Base-by-base conservation (phyloP, 2,329 filamentous ascomycete species). In the Colletotrichum sp. region DNA sequence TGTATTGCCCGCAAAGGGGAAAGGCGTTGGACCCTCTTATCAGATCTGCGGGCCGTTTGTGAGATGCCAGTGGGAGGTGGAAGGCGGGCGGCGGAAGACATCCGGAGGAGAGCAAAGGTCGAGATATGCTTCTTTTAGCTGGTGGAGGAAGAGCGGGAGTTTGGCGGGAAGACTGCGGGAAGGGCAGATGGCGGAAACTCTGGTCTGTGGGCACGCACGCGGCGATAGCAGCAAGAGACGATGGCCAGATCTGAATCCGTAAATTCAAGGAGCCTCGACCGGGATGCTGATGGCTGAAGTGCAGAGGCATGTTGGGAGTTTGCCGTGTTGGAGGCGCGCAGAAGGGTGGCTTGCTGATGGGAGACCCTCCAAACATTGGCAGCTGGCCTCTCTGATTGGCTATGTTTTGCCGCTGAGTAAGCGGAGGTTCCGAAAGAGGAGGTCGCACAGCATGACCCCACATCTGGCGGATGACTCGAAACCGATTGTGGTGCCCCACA, bases 401-500 rank as follows among this genome's bases (percentile, higher is more conserved):
- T 28, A 10, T 2, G 2, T 3, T 5, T 34, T 12, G 58, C 43
- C 32, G 70, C 73, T 52, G 55, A 68, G 13, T 60, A 26, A 65
- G 43, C 38, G 48, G 26, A n/a, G 4, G 15, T 30, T 16, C 21
- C 32, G 8, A 52, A 68, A 58, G 5, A 6, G 64, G 64, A 38
- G 5, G 26, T 38, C 43, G 16, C 13, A 64, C 32, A 15, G 48
- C 21, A 18, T 5, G 26, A 57, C 60, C 28, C 67, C 67, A 64
- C 36, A 15, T 30, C 24, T 63, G 55, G 68, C 61, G 72, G 70
- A 75, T 75, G 73, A 75, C 73, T 75, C 70, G 48, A 69, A 30
- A 48, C 43, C 21, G 26, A 48, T 8, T 18, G 26, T 34, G 4
- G 18, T 12, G 69, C 26, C 58, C 73, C 73, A 73, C 64, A 15